A percentile compares a stretch with the other conserved stretches of the same genome.
Conservation (phyloP, 495 filamentous ascomycete species). For the Talaromyces proteolyticus region DNA sequence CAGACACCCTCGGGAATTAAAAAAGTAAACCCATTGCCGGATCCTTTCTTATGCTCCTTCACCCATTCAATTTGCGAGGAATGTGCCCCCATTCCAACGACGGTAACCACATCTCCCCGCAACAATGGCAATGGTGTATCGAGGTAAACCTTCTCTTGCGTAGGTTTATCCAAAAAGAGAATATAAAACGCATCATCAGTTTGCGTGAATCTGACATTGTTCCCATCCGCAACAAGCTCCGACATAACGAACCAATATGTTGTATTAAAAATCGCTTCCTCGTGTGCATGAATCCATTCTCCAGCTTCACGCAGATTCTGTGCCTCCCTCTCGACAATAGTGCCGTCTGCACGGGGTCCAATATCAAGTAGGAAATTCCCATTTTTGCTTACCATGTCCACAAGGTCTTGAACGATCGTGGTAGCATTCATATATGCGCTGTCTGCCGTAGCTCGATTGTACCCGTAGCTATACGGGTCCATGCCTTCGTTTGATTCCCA, state of each 20-base stretch:
- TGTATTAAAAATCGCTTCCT: constrained; percentile 49
- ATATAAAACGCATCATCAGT: constrained; percentile 49
- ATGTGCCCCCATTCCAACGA: constrained; percentile 24
- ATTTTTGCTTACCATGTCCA: constrained; percentile 51
- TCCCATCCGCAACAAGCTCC: constrained; percentile 23
- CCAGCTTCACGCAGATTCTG: constrained; percentile 41
- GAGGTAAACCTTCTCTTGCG: constrained; percentile 24
- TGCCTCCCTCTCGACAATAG: constrained; percentile 41
- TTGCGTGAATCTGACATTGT: constrained; percentile 49
- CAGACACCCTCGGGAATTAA: constrained; percentile 21
- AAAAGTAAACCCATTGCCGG: constrained; percentile 18
- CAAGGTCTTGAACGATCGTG: constrained; percentile 33
- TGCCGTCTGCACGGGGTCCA: constrained; percentile 46
- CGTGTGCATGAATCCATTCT: constrained; percentile 43
- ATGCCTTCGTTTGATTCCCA: constrained; percentile 52
- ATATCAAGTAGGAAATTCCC: constrained; percentile 52
- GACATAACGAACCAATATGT: constrained; percentile 52
- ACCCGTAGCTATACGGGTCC: constrained; percentile 51
- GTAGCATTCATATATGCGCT: constrained; percentile 45
- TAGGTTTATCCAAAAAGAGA: constrained; percentile 34
- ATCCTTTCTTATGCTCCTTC: constrained; percentile 11
- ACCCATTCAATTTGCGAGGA: constrained; percentile 26
- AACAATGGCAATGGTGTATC: constrained; percentile 38
- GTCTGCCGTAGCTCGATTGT: constrained; percentile 43
- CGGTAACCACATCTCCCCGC: constrained; percentile 34